Percentiles rank a stretch among this genome's conserved stretches.
These are phyloP conservation scores for Clarireedia paspali DNA, from an alignment of 2,329 filamentous ascomycete genomes.

Conservation along the genomic window DNA sequence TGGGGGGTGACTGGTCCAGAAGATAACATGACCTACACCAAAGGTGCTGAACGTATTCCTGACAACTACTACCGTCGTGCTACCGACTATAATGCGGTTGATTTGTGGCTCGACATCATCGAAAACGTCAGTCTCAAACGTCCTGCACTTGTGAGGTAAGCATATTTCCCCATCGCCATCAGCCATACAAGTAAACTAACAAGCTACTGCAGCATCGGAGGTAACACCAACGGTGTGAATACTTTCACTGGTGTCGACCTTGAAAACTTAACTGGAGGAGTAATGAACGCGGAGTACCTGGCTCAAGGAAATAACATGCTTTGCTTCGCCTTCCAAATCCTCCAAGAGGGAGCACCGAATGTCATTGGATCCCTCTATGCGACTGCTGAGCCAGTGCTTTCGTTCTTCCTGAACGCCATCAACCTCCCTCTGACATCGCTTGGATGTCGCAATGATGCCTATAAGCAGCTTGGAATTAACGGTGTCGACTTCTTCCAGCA, in stretches of 20 bases:
- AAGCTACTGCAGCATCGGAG: background rate
- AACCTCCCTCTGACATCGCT: background rate
- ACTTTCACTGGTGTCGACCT: slow-evolving; percentile 41
- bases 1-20: slow-evolving; percentile 20
- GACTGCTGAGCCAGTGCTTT: background rate
- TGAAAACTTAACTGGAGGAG: slow-evolving; percentile 35
- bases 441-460: background rate
- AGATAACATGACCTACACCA: slow-evolving; percentile 7
- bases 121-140: background rate
- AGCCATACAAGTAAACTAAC: background rate
- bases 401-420: background rate
- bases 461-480: background rate
- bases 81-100: background rate
- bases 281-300: slow-evolving; percentile 36
- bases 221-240: slow-evolving; percentile 26
- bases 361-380: background rate
- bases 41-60: slow-evolving; percentile 5
- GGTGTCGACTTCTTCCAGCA: background rate
- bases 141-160: background rate
- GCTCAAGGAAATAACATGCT: slow-evolving; percentile 40
- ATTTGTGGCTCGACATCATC: background rate
- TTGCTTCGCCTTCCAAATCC: slow-evolving; percentile 31
- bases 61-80: slow-evolving; percentile 7
- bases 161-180: background rate
- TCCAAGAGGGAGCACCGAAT: background rate